These are phyloP conservation scores for Cornus kousa DNA, from an alignment of 148 eudicot species.

Conservation along the genomic window DNA sequence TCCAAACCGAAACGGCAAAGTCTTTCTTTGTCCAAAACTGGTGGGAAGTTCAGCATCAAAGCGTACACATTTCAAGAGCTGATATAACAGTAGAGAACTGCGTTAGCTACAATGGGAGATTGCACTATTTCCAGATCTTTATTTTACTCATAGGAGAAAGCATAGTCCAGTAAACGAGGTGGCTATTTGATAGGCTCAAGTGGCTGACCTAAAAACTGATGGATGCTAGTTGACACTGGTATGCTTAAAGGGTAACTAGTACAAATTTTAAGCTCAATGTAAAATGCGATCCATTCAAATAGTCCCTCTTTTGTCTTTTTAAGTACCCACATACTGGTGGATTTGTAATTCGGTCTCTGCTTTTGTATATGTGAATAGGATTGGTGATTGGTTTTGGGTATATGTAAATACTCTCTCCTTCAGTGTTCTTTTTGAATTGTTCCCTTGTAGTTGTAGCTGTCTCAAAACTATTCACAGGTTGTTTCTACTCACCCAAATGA, in stretches of 20 bases:
- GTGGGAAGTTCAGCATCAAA: not conserved
- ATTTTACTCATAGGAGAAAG: not conserved
- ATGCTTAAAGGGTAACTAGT: not conserved
- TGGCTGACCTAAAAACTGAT: slow-evolving; percentile 2
- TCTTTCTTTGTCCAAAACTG: not conserved
- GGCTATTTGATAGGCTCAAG: not conserved
- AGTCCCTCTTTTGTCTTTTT: not conserved
- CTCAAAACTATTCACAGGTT: too few relatives aligned
- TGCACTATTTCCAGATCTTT: not conserved
- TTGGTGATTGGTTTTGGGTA: slow-evolving; percentile 14
- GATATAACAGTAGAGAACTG: not conserved
- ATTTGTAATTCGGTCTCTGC: not conserved
- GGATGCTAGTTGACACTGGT: not conserved
- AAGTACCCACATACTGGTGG: not conserved
- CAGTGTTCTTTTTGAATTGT: too few relatives aligned
- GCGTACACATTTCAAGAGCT: not conserved
- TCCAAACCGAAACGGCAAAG: slow-evolving; percentile 1
- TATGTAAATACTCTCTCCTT: not conserved
- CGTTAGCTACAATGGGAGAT: not conserved
- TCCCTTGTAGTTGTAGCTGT: too few relatives aligned
- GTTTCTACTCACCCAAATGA: too few relatives aligned
- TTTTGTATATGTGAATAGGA: slow-evolving; percentile 5
- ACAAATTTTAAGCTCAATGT: not conserved
- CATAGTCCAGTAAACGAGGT: slow-evolving; percentile 9
- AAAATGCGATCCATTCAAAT: not conserved